Percentiles rank a stretch among this genome's conserved stretches.
Conservation (phyloP, 345 rosid genomes). For the Rhodamnia rubescens region DNA sequence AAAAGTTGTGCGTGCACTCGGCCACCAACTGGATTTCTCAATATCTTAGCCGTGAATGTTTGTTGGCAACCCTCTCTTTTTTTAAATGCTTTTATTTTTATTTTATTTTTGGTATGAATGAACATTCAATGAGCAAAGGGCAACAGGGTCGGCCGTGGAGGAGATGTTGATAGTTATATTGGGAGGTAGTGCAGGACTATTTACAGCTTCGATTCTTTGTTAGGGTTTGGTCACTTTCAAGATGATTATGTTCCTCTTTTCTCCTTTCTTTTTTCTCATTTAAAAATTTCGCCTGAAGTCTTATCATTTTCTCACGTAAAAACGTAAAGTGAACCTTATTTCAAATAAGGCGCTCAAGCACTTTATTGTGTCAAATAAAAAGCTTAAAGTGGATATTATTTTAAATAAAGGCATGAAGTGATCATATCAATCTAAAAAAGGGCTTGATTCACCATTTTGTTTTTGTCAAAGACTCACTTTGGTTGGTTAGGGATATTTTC, state of each 20-base stretch:
- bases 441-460: too few relatives aligned
- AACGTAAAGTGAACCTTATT: too few relatives aligned
- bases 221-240: neutral
- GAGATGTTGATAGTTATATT: neutral
- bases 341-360: too few relatives aligned
- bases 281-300: neutral
- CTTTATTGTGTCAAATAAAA: too few relatives aligned
- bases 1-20: neutral
- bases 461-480: too few relatives aligned
- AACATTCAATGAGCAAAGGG: neutral
- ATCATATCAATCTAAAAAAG: too few relatives aligned
- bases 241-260: neutral
- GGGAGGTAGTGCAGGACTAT: neutral
- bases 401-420: too few relatives aligned
- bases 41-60: conserved; percentile 35
- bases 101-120: neutral
- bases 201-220: neutral
- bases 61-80: conserved; percentile 3
- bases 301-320: too few relatives aligned
- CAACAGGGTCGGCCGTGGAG: neutral
- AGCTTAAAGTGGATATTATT: too few relatives aligned
- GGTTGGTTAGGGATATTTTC: too few relatives aligned
- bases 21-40: conserved; percentile 30
- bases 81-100: neutral
- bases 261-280: neutral